These are phyloP conservation scores for Penicillium brasilianum DNA, from an alignment of 2,329 filamentous ascomycete genomes.

Conservation along the genomic window DNA sequence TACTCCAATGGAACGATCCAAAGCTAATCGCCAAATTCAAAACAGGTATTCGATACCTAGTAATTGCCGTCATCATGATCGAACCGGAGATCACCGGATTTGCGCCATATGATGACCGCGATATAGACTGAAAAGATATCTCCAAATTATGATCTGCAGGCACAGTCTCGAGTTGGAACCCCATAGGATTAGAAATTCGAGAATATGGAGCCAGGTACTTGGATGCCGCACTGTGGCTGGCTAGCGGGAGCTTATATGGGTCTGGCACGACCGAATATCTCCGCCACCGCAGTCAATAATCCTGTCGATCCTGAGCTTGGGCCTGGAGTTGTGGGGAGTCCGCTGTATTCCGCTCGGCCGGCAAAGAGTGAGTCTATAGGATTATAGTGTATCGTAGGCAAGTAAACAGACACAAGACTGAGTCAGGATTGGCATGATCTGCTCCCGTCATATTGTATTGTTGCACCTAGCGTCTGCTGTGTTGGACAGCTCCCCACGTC, in stretches of 20 bases:
- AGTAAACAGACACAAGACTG: conserved; percentile 3
- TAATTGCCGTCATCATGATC: conserved; percentile 7
- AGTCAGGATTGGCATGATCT: conserved; percentile 4
- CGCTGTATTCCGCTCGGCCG: conserved; percentile 5
- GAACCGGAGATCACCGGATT: conserved; percentile 22
- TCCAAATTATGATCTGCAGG: conserved; percentile 26
- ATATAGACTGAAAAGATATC: neutral
- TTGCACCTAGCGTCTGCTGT: neutral
- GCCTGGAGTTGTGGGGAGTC: conserved; percentile 1
- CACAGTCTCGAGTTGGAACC: conserved; percentile 4
- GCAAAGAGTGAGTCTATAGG: conserved; percentile 7
- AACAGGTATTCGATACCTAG: conserved; percentile 4
- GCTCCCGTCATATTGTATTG: neutral
- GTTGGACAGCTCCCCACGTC: neutral
- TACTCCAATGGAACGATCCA: neutral
- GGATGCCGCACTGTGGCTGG: conserved; percentile 19
- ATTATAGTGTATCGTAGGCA: neutral
- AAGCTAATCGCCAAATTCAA: neutral
- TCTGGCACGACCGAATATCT: conserved; percentile 18
- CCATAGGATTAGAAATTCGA: conserved; percentile 7
- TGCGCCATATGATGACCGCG: neutral
- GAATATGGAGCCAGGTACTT: conserved; percentile 1
- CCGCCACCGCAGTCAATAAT: conserved; percentile 21
- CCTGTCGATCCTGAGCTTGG: conserved; percentile 20
- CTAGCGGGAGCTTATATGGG: conserved; percentile 23